Evolutionary conservation across 495 filamentous ascomycete species (phyloP).

Genomic region (Tuber brumale): DNA sequence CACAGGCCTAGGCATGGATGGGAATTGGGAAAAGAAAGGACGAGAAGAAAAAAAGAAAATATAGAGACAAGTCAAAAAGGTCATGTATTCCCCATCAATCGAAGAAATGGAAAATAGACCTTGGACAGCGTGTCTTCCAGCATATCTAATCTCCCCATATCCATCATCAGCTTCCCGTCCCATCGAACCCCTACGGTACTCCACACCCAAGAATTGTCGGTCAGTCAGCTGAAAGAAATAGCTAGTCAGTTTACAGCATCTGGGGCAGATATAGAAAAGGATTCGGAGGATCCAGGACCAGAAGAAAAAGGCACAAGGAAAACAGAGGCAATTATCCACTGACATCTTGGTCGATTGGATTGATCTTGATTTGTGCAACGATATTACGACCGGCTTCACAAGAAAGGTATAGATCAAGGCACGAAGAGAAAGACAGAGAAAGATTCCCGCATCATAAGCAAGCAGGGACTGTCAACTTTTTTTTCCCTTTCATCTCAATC

Average conservation of each 20-base stretch:
- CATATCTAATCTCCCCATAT: background rate
- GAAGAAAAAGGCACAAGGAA: background rate
- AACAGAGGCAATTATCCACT: background rate
- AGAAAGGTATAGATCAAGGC: background rate
- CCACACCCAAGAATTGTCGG: background rate
- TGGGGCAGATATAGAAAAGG: background rate
- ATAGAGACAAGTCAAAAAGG: conserved; percentile 21
- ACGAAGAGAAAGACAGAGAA: background rate
- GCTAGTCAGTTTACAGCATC: background rate
- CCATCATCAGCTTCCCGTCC: background rate
- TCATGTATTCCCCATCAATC: conserved; percentile 18
- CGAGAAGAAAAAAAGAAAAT: conserved; percentile 2
- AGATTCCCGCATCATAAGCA: background rate
- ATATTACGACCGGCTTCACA: background rate
- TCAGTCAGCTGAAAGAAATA: conserved; percentile 2
- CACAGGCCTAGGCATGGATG: conserved; percentile 21
- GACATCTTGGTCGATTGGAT: background rate
- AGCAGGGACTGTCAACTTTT: background rate
- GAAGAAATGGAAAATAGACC: conserved; percentile 5
- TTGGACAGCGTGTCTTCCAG: background rate
- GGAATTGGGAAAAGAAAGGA: conserved; percentile 10
- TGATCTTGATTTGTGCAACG: background rate
- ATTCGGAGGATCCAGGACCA: background rate
- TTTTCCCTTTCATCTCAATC: background rate
- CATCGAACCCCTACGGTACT: background rate